These are phyloP conservation scores for Agrocybe pediades DNA, from an alignment of 768 basidiomycete genomes.

Conservation along the genomic window DNA sequence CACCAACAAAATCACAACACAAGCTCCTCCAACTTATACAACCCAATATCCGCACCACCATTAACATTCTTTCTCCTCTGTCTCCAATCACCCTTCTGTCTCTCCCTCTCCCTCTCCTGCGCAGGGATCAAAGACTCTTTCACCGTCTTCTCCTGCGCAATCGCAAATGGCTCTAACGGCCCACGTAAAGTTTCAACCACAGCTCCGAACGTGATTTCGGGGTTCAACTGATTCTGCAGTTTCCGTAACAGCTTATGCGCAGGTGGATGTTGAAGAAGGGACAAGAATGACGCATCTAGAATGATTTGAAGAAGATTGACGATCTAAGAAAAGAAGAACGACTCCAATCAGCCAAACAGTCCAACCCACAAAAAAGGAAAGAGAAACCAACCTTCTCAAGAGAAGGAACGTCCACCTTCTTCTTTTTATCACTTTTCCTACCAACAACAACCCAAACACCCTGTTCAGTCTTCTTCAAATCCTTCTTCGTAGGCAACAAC, in stretches of 20 bases:
- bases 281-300: slow-evolving; percentile 73
- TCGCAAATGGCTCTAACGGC: slow-evolving; percentile 62
- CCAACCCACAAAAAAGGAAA: neutral
- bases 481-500: slow-evolving; percentile 41
- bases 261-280: slow-evolving; percentile 63
- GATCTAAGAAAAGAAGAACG: slow-evolving; percentile 38
- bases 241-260: slow-evolving; percentile 54
- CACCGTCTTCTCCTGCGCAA: slow-evolving; percentile 49
- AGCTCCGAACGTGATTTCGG: slow-evolving; percentile 53
- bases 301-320: slow-evolving; percentile 62
- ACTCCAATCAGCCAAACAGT: neutral
- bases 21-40: slow-evolving; percentile 76
- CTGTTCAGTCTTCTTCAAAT: slow-evolving; percentile 38
- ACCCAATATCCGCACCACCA: slow-evolving; percentile 53
- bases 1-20: slow-evolving; percentile 49
- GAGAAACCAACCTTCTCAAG: slow-evolving; percentile 39
- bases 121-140: slow-evolving; percentile 39
- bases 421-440: slow-evolving; percentile 25
- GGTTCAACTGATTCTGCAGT: slow-evolving; percentile 52
- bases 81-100: slow-evolving; percentile 47
- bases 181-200: slow-evolving; percentile 59
- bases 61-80: slow-evolving; percentile 46
- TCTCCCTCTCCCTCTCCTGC: slow-evolving; percentile 33
- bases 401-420: slow-evolving; percentile 37
- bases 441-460: slow-evolving; percentile 38